These are phyloP conservation scores for Pleomassaria siparia DNA, from an alignment of 2,329 filamentous ascomycete species.

Conservation along the genomic window DNA sequence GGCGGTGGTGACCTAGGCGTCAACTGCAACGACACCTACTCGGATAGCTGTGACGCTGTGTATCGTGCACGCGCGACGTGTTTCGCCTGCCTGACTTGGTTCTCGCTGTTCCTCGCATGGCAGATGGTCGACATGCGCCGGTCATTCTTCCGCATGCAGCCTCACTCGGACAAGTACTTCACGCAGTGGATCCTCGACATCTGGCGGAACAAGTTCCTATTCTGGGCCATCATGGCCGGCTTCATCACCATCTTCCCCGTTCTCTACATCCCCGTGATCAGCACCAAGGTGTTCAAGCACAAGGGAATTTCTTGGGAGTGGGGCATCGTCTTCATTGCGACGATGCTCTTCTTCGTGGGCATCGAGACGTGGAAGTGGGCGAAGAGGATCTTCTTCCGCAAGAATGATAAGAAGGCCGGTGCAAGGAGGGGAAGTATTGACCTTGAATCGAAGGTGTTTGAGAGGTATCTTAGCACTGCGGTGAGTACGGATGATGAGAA, in stretches of 20 bases:
- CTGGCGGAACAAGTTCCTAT: conserved; percentile 70
- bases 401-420: conserved; percentile 18
- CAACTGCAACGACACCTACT: conserved; percentile 40
- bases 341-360: conserved; percentile 63
- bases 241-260: conserved; percentile 51
- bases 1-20: conserved; percentile 36
- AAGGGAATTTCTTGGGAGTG: conserved; percentile 68
- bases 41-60: conserved; percentile 34
- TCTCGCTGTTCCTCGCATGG: conserved; percentile 76
- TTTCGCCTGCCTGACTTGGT: conserved; percentile 75
- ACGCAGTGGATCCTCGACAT: conserved; percentile 66
- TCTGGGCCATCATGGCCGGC: conserved; percentile 47
- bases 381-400: conserved; percentile 55
- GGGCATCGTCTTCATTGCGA: conserved; percentile 65
- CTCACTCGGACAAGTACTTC: conserved; percentile 57
- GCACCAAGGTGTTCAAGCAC: conserved; percentile 67
- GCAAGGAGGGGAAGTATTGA: conserved; percentile 10
- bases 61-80: conserved; percentile 66
- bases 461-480: conserved; percentile 13
- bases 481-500: conserved; percentile 14
- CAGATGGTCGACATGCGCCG: conserved; percentile 73
- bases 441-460: conserved; percentile 14
- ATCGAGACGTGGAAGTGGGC: conserved; percentile 68
- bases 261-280: conserved; percentile 68
- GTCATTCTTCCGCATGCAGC: conserved; percentile 75